These are phyloP conservation scores for Ambrosia artemisiifolia DNA, from an alignment of 129 eudicot species.

Conservation along the genomic window DNA sequence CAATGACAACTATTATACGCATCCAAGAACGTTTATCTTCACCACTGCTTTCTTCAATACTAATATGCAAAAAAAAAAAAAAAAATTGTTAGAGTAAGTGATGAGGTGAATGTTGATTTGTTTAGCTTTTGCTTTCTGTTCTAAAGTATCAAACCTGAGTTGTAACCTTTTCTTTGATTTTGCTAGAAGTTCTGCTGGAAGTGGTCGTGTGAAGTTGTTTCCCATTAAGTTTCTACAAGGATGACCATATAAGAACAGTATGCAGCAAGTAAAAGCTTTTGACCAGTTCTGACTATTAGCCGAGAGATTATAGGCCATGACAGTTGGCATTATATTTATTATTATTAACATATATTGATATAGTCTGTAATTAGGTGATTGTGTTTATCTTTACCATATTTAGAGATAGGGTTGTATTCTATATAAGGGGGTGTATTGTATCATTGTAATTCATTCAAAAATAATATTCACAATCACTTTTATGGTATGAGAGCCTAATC, in stretches of 20 bases:
- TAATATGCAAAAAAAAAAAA: not conserved
- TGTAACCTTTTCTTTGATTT: slow-evolving; percentile 10
- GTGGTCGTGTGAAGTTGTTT: not conserved
- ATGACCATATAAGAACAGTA: not conserved
- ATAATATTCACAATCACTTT: no score
- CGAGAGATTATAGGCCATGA: no score
- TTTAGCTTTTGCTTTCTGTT: not conserved
- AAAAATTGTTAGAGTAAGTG: not conserved
- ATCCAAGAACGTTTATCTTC: not conserved
- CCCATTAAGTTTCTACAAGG: slow-evolving; percentile 16
- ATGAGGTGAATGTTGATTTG: not conserved
- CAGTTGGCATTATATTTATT: no score
- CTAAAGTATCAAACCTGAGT: slow-evolving; percentile 19
- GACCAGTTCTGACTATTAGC: no score
- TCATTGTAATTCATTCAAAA: no score
- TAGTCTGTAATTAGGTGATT: no score
- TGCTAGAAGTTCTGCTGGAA: not conserved
- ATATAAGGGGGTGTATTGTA: no score
- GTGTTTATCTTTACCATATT: no score
- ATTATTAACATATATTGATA: no score
- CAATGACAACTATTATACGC: not conserved
- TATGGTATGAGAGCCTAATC: no score
- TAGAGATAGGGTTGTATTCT: no score
- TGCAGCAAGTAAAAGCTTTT: not conserved
- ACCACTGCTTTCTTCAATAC: not conserved